Evolutionary conservation across 352 stramenopile species (phyloP), one percentile per base, ranked within the genome.

Genomic region (Aphanomyces cochlioides): DNA sequence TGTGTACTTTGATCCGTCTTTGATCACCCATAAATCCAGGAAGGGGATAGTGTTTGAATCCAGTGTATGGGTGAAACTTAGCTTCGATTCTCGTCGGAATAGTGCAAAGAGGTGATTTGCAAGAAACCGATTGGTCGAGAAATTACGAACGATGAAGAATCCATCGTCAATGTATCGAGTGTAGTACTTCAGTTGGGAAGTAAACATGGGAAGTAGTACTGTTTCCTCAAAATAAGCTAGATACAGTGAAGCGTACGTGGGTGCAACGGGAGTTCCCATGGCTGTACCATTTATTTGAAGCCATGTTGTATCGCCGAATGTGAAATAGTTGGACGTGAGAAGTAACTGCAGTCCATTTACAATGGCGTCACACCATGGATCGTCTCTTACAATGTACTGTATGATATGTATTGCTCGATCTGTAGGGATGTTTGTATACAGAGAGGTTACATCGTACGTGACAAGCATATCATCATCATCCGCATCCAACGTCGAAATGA

Each of bases 311-410:
- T 75, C 43, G 10, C 69, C 69, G 45, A 77, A 78, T 47, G 68
- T 38, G 41, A 77, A 77, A 28, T 77, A 63, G 41, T 78, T 78
- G n/a, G 67, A 72, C 3, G 15, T 53, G 63, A 78, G 70, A 21
- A 78, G 66, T 6, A 67, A n/a, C 12, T 34, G 28, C 28, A 78
- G 53, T 37, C 50, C 61, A 39, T 8, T 38, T 17, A 64, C 48
- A 4, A 77, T 37, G 43, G 28, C 28, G 28, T 28, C 28, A 28
- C 28, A 28, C 28, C 28, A 28, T 28, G 28, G 28, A 28, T 28
- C 28, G 28, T 28, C 28, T 28, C 28, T 28, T 28, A 28, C 28
- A 28, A 28, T 28, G 28, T 28, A 28, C 28, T 28, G 28, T 28
- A 28, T 28, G 28, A 28, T 28, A 28, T 28, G 28, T 28, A 28